A percentile compares a stretch with the other conserved stretches of the same genome.
Conservation (phyloP, 805 yeast genomes). For the Cephaloascus albidus region DNA sequence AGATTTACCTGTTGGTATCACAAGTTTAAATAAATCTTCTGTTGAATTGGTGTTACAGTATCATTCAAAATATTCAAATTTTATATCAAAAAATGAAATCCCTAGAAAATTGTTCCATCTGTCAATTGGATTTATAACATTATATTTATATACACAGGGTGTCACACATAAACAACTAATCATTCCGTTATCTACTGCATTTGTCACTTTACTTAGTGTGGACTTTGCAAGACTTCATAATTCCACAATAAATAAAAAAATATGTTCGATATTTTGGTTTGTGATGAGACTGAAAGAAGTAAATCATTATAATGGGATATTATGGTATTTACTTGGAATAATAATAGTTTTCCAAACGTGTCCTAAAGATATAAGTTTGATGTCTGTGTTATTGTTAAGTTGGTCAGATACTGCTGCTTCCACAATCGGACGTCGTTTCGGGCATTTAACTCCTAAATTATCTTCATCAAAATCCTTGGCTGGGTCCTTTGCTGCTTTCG, state of each 20-base stretch:
- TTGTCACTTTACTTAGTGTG: conserved; percentile 44
- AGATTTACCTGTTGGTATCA: background rate
- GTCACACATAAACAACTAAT: conserved; percentile 47
- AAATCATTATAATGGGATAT: conserved; percentile 66
- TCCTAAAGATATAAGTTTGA: conserved; percentile 73
- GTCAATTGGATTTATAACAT: conserved; percentile 76
- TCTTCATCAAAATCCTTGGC: conserved; percentile 75
- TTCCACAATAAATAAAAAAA: conserved; percentile 52
- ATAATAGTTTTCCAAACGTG: conserved; percentile 58
- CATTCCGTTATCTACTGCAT: conserved; percentile 45
- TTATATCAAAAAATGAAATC: conserved; percentile 73
- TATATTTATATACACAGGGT: conserved; percentile 62
- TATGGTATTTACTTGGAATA: conserved; percentile 81
- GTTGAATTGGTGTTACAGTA: background rate
- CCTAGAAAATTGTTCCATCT: conserved; percentile 86
- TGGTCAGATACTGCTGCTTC: conserved; percentile 99
- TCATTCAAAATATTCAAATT: conserved; percentile 36
- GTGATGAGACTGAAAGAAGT: conserved; percentile 82
- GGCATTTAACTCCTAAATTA: conserved; percentile 74
- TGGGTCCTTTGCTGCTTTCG: conserved; percentile 82
- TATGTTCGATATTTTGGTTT: conserved; percentile 65
- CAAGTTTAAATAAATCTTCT: background rate
- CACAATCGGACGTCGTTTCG: conserved; percentile 81
- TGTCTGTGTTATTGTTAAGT: conserved; percentile 72
- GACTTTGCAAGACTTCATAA: conserved; percentile 62